Percentiles rank a stretch among this genome's conserved stretches.
Evolutionary conservation across 257 asterid genomes (phyloP).

Genomic region (Solanum habrochaites): DNA sequence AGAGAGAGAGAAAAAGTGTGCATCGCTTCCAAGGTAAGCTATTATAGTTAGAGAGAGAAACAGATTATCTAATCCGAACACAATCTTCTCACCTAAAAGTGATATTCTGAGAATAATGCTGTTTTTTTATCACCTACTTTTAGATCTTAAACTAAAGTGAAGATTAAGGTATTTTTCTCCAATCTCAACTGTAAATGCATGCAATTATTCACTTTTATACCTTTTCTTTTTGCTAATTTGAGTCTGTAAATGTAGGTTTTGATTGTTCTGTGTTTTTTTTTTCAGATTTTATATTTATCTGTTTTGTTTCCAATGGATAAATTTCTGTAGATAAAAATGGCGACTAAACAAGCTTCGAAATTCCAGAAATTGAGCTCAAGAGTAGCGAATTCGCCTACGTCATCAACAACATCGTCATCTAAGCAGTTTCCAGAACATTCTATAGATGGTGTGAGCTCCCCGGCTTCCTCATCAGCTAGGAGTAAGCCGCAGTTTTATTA

Average conservation of each 20-base stretch:
- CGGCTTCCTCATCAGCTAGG: slow-evolving; percentile 77
- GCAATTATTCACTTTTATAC: neutral
- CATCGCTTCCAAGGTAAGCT: slow-evolving; percentile 68
- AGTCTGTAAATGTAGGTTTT: neutral
- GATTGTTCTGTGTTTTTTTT: neutral
- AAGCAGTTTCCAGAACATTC: slow-evolving; percentile 64
- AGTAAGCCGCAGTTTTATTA: slow-evolving; percentile 51
- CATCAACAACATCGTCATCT: slow-evolving; percentile 83
- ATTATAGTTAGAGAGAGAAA: slow-evolving; percentile 4
- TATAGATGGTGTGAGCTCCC: slow-evolving; percentile 58
- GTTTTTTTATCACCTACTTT: neutral
- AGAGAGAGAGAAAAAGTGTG: slow-evolving; percentile 2
- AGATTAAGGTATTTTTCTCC: neutral
- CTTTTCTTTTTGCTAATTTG: neutral
- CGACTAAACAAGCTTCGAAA: slow-evolving; percentile 47
- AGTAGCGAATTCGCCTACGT: slow-evolving; percentile 49
- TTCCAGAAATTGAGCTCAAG: slow-evolving; percentile 35
- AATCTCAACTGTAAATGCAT: neutral
- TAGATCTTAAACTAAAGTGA: neutral
- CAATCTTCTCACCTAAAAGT: neutral
- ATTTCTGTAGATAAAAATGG: slow-evolving; percentile 28
- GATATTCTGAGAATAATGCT: neutral
- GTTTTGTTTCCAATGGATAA: neutral
- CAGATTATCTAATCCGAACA: neutral
- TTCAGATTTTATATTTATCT: neutral